Conservation (phyloP, 768 basidiomycete genomes). For the Cyclocybe aegerita region DNA sequence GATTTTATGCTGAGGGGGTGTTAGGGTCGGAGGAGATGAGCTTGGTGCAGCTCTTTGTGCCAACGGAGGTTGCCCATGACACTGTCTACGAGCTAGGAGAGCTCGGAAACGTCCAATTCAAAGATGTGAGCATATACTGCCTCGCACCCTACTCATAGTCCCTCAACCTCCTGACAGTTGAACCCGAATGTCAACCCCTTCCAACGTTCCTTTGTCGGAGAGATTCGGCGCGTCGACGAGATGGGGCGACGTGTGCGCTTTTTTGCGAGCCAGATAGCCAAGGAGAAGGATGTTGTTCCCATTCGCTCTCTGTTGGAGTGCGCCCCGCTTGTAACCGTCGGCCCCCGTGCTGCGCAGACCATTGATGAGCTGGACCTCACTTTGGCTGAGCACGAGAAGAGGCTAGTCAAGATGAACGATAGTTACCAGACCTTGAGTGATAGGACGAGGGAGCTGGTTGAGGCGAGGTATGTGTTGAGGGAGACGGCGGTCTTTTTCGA, state of each 20-base stretch:
- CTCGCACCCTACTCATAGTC: background rate
- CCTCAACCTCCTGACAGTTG: conserved; percentile 50
- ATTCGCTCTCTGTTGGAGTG: conserved; percentile 87
- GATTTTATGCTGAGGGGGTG: conserved; percentile 10
- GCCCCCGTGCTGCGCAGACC: conserved; percentile 89
- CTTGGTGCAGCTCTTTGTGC: conserved; percentile 94
- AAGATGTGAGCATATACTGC: conserved; percentile 65
- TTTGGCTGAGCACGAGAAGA: conserved; percentile 81
- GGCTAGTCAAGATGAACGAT: conserved; percentile 87
- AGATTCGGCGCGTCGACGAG: conserved; percentile 93
- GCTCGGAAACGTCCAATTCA: conserved; percentile 94
- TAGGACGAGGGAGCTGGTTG: conserved; percentile 81
- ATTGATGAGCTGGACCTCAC: conserved; percentile 92
- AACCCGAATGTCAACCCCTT: conserved; percentile 96
- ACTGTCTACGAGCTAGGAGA: conserved; percentile 95
- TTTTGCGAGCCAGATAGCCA: conserved; percentile 82
- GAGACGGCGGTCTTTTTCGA: conserved; percentile 98
- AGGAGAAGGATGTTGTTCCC: conserved; percentile 80
- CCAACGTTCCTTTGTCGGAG: conserved; percentile 96
- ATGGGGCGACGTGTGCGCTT: conserved; percentile 94
- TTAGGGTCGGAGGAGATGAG: conserved; percentile 97
- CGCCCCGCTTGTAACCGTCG: conserved; percentile 82
- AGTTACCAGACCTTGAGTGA: conserved; percentile 89
- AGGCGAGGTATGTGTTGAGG: conserved; percentile 90
- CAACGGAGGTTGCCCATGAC: conserved; percentile 96